Evolutionary conservation across 768 basidiomycete species (phyloP).

Genomic region (Macrocybe gigantea): DNA sequence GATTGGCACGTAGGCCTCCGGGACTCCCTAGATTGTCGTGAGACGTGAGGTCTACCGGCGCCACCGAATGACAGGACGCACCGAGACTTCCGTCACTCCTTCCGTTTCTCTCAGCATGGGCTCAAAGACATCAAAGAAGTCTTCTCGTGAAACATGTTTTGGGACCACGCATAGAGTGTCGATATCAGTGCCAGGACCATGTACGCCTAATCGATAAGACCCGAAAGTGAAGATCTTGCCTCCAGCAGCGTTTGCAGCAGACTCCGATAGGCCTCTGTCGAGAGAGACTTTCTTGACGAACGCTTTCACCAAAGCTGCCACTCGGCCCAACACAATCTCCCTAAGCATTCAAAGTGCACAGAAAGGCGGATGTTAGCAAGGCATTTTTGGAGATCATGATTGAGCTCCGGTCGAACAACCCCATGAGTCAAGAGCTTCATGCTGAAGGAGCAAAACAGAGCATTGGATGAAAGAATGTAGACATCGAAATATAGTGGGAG

Average conservation of each 20-base stretch:
- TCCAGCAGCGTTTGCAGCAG: constrained; percentile 83
- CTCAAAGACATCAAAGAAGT: constrained; percentile 92
- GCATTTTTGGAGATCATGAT: not conserved
- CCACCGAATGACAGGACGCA: constrained; percentile 35
- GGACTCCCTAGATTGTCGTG: constrained; percentile 66
- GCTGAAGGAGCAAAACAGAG: too few relatives aligned
- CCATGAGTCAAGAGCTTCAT: too few relatives aligned
- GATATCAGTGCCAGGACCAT: constrained; percentile 94
- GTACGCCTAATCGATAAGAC: constrained; percentile 95
- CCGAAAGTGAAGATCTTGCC: constrained; percentile 99
- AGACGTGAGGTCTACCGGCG: not conserved
- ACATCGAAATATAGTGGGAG: too few relatives aligned
- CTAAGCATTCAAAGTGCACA: constrained; percentile 36
- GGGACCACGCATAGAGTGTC: constrained; percentile 98
- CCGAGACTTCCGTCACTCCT: constrained; percentile 84
- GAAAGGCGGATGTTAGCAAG: not conserved
- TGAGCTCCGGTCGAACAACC: not conserved
- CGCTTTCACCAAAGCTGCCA: constrained; percentile 85
- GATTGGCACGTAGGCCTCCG: constrained; percentile 94
- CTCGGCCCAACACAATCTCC: constrained; percentile 88
- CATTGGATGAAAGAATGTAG: too few relatives aligned
- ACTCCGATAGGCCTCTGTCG: constrained; percentile 77
- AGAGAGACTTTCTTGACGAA: constrained; percentile 85
- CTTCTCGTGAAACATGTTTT: constrained; percentile 90
- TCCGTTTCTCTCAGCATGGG: constrained; percentile 80